Evolutionary conservation across 176 grass and related monocot genomes (phyloP).

Genomic region (Tuctoria greenei): DNA sequence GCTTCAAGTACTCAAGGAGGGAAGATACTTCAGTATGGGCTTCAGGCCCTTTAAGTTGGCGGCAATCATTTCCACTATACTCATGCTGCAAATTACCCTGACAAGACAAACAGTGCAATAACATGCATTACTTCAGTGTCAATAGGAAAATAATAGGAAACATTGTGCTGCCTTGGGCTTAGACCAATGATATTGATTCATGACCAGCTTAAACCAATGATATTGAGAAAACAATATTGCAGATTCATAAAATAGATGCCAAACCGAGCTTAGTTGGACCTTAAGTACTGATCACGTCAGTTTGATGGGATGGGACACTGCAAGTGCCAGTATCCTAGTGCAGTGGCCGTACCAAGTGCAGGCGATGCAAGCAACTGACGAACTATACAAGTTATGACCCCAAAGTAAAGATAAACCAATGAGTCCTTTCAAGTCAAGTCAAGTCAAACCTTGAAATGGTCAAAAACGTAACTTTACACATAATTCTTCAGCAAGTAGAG

Average conservation of each 20-base stretch:
- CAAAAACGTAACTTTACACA: slow-evolving; percentile 17
- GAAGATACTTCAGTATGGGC: slow-evolving; percentile 52
- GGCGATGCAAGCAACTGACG: background rate
- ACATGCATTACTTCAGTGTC: background rate
- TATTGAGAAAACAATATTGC: background rate
- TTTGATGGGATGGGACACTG: background rate
- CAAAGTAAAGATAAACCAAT: background rate
- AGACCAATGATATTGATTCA: background rate
- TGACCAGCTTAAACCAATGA: background rate
- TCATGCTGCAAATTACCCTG: slow-evolving; percentile 71
- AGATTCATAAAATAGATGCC: background rate
- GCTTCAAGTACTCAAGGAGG: slow-evolving; percentile 68
- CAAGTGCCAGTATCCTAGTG: background rate
- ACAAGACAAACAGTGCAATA: slow-evolving; percentile 13
- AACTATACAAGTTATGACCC: background rate
- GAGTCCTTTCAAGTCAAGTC: slow-evolving; percentile 42
- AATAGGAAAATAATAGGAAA: background rate
- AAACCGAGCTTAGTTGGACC: background rate
- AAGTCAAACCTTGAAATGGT: slow-evolving; percentile 35
- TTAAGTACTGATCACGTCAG: background rate
- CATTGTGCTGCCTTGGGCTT: background rate
- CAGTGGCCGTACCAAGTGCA: background rate
- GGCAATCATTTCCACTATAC: slow-evolving; percentile 69
- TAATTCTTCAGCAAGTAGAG: slow-evolving; percentile 18
- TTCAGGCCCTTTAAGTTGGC: slow-evolving; percentile 67